Percentiles rank a stretch among this genome's conserved stretches.
Conservation (phyloP, 2,329 filamentous ascomycete genomes). For the Xylaria sp. region DNA sequence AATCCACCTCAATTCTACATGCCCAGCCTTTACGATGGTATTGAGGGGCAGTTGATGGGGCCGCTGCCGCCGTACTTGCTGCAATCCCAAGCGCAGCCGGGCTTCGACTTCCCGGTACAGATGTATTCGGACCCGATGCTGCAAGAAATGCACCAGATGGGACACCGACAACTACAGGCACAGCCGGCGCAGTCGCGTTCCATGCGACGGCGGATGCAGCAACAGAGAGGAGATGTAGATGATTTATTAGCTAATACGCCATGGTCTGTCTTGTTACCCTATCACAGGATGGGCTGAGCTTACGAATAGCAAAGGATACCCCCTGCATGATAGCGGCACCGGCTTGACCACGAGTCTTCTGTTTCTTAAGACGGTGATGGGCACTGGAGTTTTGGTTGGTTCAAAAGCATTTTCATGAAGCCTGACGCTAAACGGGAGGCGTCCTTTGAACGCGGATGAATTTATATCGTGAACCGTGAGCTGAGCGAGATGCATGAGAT, state of each 20-base stretch:
- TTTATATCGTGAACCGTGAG: conserved; percentile 15
- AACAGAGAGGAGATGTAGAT: conserved; percentile 48
- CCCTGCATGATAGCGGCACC: conserved; percentile 27
- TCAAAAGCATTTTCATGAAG: conserved; percentile 15
- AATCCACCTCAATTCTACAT: conserved; percentile 53
- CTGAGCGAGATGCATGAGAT: conserved; percentile 4
- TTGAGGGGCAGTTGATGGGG: conserved; percentile 74
- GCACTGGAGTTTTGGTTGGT: conserved; percentile 21
- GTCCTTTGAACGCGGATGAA: conserved; percentile 11
- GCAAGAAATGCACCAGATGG: conserved; percentile 39
- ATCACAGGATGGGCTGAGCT: conserved; percentile 31
- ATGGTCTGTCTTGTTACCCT: conserved; percentile 37
- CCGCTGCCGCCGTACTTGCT: conserved; percentile 73
- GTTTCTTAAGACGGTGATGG: conserved; percentile 19
- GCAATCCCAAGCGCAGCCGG: conserved; percentile 50
- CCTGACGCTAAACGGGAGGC: conserved; percentile 10
- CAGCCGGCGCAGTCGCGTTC: conserved; percentile 30
- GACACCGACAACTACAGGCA: conserved; percentile 33
- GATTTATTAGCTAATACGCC: conserved; percentile 49
- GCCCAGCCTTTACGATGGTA: conserved; percentile 60
- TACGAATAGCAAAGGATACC: conserved; percentile 34
- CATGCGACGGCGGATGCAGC: conserved; percentile 38
- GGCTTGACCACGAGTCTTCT: conserved; percentile 20
- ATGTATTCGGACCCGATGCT: conserved; percentile 52
- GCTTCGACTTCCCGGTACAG: conserved; percentile 46